Evolutionary conservation across 179 eudicot species (phyloP).

Genomic region (Silene noctiflora): DNA sequence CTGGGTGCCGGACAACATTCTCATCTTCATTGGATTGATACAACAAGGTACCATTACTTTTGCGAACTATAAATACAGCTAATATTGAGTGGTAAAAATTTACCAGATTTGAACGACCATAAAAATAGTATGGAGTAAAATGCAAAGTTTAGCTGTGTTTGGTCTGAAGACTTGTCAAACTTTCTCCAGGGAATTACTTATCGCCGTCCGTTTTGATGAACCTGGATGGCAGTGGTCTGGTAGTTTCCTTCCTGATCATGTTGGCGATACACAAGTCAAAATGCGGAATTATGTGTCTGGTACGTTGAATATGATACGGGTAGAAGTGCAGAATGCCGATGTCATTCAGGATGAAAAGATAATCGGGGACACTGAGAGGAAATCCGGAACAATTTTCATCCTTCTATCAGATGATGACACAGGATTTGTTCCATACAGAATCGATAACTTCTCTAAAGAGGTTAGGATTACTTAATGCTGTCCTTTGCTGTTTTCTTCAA

Average conservation of each 20-base stretch:
- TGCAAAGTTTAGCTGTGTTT: not conserved
- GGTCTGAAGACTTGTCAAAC: conserved; percentile 13
- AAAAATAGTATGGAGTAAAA: not conserved
- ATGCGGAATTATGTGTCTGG: conserved; percentile 76
- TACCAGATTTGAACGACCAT: not conserved
- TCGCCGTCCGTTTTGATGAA: conserved; percentile 72
- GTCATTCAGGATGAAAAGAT: conserved; percentile 61
- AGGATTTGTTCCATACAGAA: conserved; percentile 91
- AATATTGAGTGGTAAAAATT: not conserved
- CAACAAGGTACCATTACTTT: conserved; percentile 45
- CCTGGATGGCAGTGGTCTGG: conserved; percentile 99
- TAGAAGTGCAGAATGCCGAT: conserved; percentile 96
- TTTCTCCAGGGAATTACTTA: conserved; percentile 66
- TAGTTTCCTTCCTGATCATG: conserved; percentile 77
- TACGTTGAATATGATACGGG: conserved; percentile 64
- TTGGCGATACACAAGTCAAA: conserved; percentile 92
- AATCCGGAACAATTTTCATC: conserved; percentile 86
- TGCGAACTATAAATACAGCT: not conserved
- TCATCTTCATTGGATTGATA: conserved; percentile 87
- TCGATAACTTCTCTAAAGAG: conserved; percentile 96
- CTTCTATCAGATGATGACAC: conserved; percentile 94
- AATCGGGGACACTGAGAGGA: conserved; percentile 55
- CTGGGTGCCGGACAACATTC: conserved; percentile 67
- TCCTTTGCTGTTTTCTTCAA: not conserved
- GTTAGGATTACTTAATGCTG: conserved; percentile 35